Conservation (phyloP, 2,329 filamentous ascomycete genomes). For the Apiospora arundinis region DNA sequence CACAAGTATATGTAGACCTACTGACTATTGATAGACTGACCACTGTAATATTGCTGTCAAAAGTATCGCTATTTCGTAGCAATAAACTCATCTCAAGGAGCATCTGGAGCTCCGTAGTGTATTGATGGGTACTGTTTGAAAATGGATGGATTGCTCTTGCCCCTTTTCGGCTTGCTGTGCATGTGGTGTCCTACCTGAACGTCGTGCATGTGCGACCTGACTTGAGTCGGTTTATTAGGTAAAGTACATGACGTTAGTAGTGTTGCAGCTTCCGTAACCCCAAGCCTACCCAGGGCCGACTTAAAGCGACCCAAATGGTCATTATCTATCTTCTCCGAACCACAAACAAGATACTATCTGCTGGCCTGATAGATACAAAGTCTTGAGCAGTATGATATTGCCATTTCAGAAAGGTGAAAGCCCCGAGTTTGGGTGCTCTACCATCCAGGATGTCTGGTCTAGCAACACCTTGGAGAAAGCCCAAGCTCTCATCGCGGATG, state of each 20-base stretch:
- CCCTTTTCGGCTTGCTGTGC: not conserved
- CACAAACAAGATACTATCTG: not conserved
- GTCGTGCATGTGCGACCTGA: not conserved
- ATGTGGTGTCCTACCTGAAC: no score
- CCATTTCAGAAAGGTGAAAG: not conserved
- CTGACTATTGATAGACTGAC: no score
- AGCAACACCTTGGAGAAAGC: conserved; percentile 40
- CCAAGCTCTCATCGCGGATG: conserved; percentile 26
- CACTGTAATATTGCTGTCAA: not conserved
- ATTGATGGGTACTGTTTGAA: no score
- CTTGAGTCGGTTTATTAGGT: not conserved
- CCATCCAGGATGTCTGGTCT: conserved; percentile 30
- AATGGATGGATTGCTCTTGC: no score
- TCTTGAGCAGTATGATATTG: not conserved
- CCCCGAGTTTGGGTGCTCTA: not conserved
- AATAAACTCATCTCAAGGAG: not conserved
- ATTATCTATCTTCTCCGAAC: not conserved
- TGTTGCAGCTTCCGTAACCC: not conserved
- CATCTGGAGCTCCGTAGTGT: not conserved
- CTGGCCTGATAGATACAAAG: not conserved
- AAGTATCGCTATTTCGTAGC: not conserved
- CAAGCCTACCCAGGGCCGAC: not conserved
- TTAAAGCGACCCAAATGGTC: not conserved
- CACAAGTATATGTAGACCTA: no score
- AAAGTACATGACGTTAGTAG: not conserved